A percentile compares a stretch with the other conserved stretches of the same genome.
phyloP scores from a whole-genome alignment of 2,329 filamentous ascomycete species.

The Curvularia eragrostidis region DNA sequence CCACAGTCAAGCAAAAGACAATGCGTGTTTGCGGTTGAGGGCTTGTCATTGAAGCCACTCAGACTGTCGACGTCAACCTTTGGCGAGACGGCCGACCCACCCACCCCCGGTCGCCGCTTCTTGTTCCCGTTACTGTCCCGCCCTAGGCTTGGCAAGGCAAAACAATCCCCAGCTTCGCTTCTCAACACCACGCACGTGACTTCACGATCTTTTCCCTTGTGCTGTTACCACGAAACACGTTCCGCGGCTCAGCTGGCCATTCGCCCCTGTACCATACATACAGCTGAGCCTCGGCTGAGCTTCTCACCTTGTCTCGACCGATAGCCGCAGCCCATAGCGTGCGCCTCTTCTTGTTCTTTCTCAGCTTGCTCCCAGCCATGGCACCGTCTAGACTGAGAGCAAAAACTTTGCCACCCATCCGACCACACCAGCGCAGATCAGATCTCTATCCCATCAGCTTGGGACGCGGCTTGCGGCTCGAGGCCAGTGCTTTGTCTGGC shows the following conservation, averaged over 20 bases:
- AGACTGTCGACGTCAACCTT: slow-evolving; percentile 22
- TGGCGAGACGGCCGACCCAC: slow-evolving; percentile 12
- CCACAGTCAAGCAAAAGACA: background rate
- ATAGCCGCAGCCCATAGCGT: slow-evolving; percentile 5
- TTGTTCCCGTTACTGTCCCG: slow-evolving; percentile 4
- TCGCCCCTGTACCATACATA: background rate
- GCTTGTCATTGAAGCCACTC: slow-evolving; percentile 5
- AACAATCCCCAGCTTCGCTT: background rate
- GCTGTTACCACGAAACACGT: background rate
- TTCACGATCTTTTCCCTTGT: background rate
- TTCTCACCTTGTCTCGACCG: background rate
- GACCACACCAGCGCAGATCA: slow-evolving; percentile 6
- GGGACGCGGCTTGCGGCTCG: slow-evolving; percentile 7
- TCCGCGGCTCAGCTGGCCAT: background rate
- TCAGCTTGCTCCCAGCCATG: slow-evolving; percentile 8
- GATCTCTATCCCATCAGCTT: slow-evolving; percentile 1
- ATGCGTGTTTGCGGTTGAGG: slow-evolving; percentile 3
- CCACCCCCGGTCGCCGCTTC: slow-evolving; percentile 2
- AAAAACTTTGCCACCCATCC: slow-evolving; percentile 1
- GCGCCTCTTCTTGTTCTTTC: slow-evolving; percentile 4
- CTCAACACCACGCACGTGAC: background rate
- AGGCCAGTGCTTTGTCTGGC: slow-evolving; percentile 4
- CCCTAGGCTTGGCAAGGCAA: background rate
- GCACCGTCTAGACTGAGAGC: slow-evolving; percentile 2
- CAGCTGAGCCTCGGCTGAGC: background rate